These are phyloP conservation scores for Dicorynia guianensis DNA, from an alignment of 306 rosid species.

Conservation along the genomic window DNA sequence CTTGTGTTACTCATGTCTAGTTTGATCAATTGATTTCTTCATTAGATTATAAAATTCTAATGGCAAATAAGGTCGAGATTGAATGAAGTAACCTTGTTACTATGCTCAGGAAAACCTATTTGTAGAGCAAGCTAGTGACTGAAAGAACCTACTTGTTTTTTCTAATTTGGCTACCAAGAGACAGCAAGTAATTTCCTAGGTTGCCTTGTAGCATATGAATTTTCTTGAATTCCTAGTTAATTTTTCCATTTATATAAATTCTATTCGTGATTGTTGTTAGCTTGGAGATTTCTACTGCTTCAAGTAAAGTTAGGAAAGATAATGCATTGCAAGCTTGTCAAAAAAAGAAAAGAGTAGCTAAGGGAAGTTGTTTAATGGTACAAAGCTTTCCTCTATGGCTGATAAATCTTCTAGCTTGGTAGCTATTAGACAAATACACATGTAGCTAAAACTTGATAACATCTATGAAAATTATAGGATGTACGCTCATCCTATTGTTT, in stretches of 20 bases:
- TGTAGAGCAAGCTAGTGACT: no score
- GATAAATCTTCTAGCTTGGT: conserved; percentile 60
- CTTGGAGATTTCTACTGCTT: conserved; percentile 49
- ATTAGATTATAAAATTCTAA: conserved; percentile 22
- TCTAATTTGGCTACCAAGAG: no score
- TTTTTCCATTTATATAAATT: conserved; percentile 31
- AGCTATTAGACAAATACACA: conserved; percentile 22
- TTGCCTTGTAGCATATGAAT: no score
- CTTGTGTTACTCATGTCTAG: background rate
- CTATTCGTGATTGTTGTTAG: conserved; percentile 50
- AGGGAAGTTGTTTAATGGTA: conserved; percentile 77
- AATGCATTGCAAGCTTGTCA: conserved; percentile 48
- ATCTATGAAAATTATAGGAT: background rate
- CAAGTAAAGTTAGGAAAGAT: conserved; percentile 44
- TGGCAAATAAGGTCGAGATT: no score
- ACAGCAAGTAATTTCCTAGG: no score
- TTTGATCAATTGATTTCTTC: background rate
- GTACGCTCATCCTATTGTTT: conserved; percentile 1
- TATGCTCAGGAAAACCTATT: no score
- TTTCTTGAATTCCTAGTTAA: no score
- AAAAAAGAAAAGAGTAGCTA: conserved; percentile 60
- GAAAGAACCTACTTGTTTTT: no score
- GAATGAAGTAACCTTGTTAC: no score
- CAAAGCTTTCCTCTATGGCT: conserved; percentile 71
- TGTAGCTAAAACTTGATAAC: conserved; percentile 14